Conservation (phyloP, 2,329 filamentous ascomycete species). For the Colletotrichum eleusines region DNA sequence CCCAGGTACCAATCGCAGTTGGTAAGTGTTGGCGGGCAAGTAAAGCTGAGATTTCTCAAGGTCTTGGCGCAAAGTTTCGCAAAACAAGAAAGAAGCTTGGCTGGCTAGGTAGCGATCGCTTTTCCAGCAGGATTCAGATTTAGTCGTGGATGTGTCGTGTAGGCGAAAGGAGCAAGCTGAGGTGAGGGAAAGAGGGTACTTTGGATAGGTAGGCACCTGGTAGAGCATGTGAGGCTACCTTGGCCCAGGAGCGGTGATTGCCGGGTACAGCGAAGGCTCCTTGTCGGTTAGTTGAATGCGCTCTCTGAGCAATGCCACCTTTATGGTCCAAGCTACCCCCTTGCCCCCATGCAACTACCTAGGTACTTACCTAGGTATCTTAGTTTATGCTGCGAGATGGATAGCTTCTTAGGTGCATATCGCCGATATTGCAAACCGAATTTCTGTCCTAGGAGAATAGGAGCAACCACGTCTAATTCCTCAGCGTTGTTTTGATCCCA, state of each 20-base stretch:
- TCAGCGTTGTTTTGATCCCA: conserved; percentile 34
- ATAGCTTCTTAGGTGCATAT: conserved; percentile 3
- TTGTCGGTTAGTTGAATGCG: conserved; percentile 38
- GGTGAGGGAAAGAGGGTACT: neutral
- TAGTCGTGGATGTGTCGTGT: neutral
- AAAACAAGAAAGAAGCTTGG: no score
- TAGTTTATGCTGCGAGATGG: neutral
- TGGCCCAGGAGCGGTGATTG: conserved; percentile 34
- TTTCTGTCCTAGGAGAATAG: conserved; percentile 12
- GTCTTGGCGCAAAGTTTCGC: neutral
- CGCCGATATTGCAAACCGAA: neutral
- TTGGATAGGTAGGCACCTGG: neutral
- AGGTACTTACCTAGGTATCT: no score
- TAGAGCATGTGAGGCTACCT: conserved; percentile 24
- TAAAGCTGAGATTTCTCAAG: neutral
- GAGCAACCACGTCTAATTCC: conserved; percentile 29
- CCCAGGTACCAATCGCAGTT: conserved; percentile 7
- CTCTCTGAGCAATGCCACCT: neutral
- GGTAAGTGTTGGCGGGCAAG: neutral
- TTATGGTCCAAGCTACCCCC: neutral
- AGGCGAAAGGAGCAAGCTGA: neutral
- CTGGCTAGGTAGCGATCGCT: neutral
- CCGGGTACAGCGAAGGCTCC: conserved; percentile 28
- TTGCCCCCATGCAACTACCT: conserved; percentile 1
- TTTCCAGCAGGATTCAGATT: neutral